Evolutionary conservation across 441 rosid species (phyloP).

Genomic region (Eutrema salsugineum): DNA sequence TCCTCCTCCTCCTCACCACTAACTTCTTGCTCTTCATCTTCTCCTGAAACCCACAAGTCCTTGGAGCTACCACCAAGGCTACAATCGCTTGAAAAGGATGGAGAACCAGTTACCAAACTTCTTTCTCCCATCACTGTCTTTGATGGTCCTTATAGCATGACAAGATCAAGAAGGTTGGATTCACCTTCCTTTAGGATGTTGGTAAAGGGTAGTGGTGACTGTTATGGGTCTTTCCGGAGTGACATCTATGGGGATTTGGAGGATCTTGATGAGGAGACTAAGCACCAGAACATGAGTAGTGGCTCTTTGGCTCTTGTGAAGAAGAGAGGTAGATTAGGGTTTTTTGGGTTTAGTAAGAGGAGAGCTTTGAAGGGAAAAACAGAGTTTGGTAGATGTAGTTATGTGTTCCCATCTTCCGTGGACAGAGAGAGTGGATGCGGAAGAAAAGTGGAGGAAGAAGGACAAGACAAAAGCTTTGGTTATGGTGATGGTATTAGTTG

Average conservation of each 20-base stretch:
- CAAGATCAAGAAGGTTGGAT: conserved; percentile 32
- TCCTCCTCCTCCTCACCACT: conserved; percentile 29
- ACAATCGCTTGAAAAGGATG: conserved; percentile 31
- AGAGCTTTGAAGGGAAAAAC: conserved; percentile 35
- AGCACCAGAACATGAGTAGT: conserved; percentile 17
- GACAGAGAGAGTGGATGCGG: conserved; percentile 40
- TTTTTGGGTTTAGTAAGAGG: conserved; percentile 54
- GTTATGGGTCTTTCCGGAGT: conserved; percentile 38
- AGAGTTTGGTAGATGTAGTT: conserved; percentile 50
- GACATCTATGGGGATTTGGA: conserved; percentile 21
- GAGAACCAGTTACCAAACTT: conserved; percentile 39
- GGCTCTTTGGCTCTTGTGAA: conserved; percentile 20
- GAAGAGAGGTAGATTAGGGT: conserved; percentile 36
- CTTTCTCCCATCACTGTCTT: conserved; percentile 49
- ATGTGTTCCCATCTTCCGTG: conserved; percentile 54
- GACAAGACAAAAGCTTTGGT: conserved; percentile 15
- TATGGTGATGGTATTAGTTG: conserved; percentile 17
- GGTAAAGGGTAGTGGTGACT: conserved; percentile 21
- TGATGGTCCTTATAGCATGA: conserved; percentile 31
- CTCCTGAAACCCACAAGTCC: conserved; percentile 31
- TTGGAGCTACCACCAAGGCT: conserved; percentile 72
- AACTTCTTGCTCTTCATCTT: conserved; percentile 8
- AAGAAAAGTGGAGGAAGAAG: background rate
- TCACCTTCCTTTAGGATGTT: conserved; percentile 34
- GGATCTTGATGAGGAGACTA: conserved; percentile 13